Base-by-base conservation (phyloP, 192 early-diverging fungal species). In the Backusella australiensis region DNA sequence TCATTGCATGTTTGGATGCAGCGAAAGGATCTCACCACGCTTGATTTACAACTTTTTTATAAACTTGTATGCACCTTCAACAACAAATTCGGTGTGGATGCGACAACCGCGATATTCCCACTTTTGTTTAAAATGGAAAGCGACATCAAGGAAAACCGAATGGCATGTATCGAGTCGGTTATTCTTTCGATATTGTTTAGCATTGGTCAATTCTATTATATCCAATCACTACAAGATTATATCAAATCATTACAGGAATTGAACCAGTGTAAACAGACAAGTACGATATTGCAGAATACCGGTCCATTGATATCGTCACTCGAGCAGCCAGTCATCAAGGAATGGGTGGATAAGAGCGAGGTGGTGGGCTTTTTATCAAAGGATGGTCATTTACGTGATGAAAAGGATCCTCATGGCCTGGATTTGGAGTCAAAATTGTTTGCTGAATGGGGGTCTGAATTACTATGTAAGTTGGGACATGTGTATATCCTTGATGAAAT, bases 371-470 rank as follows among this genome's bases (percentile, higher is more conserved):
- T 68, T 15, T 41, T 82, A 21, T 75, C 75, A 32, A 73, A 82
- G 56, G 77, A 79, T 15, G 69, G 59, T 21, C 11, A 34, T 7
- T 39, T 82, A n/a, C 74, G 81, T 44, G 74, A 73, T 38, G 36
- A 67, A 23, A 59, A 73, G 0, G 81, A 82, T 75, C 39, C 66
- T 0, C 81, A 82, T 73, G 77, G 81, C 3, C 35, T 82, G 42
- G 81, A 82, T 32, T 59, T 82, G 23, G 81, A 82, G 34, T 44
- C 70, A 34, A 82, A 79, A 46, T 23, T 82, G 29, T 82, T 79
- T 69, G 70, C 71, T 59, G 81, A 82, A 75, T 82, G 77, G 76
- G 78, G 78, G 7, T 71, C 67, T 15, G 74, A 79, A 41, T 34
- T 56, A 11, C 38, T 76, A 34, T 38, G 75, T 76, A 76, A 70